phyloP scores from a whole-genome alignment of 2,329 filamentous ascomycete genomes.

The Ophiocordyceps polyrhachis-furcata region DNA sequence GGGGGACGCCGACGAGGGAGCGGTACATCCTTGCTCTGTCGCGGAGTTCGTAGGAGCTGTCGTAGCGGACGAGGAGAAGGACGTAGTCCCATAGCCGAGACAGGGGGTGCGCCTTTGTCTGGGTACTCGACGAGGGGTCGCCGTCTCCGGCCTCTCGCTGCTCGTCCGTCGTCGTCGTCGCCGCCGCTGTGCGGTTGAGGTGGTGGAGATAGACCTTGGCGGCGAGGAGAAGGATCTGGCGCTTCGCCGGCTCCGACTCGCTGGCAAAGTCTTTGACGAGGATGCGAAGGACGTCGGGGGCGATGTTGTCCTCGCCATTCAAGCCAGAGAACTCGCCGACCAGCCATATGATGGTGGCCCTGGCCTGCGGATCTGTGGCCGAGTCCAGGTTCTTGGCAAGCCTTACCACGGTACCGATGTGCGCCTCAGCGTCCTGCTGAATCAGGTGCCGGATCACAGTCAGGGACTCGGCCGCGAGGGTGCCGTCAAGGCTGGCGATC shows the following conservation, averaged over 20 bases:
- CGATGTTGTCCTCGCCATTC: slow-evolving; percentile 71
- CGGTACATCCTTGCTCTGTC: slow-evolving; percentile 82
- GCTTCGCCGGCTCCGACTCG: slow-evolving; percentile 71
- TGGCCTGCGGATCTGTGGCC: slow-evolving; percentile 68
- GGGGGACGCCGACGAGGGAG: slow-evolving; percentile 61
- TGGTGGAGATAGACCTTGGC: slow-evolving; percentile 95
- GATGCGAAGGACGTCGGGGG: slow-evolving; percentile 78
- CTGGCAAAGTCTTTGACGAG: slow-evolving; percentile 67
- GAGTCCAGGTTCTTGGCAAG: slow-evolving; percentile 83
- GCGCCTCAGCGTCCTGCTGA: slow-evolving; percentile 67
- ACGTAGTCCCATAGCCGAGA: slow-evolving; percentile 69
- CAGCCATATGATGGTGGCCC: slow-evolving; percentile 93
- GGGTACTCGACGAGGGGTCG: slow-evolving; percentile 5
- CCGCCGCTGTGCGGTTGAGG: slow-evolving; percentile 43
- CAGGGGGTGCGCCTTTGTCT: slow-evolving; percentile 40
- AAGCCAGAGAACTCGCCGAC: slow-evolving; percentile 82
- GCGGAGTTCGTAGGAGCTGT: slow-evolving; percentile 85
- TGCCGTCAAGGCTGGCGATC: slow-evolving; percentile 73
- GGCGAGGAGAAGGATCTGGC: slow-evolving; percentile 79
- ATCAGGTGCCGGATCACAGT: slow-evolving; percentile 94
- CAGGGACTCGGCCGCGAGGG: slow-evolving; percentile 75
- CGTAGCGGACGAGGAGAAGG: slow-evolving; percentile 72
- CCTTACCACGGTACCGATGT: slow-evolving; percentile 70
- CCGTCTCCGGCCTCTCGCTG: slow-evolving; percentile 16
- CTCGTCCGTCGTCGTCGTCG: slow-evolving; percentile 18